These are phyloP conservation scores for Botrytis squamosa DNA, from an alignment of 2,329 filamentous ascomycete species.

Conservation along the genomic window DNA sequence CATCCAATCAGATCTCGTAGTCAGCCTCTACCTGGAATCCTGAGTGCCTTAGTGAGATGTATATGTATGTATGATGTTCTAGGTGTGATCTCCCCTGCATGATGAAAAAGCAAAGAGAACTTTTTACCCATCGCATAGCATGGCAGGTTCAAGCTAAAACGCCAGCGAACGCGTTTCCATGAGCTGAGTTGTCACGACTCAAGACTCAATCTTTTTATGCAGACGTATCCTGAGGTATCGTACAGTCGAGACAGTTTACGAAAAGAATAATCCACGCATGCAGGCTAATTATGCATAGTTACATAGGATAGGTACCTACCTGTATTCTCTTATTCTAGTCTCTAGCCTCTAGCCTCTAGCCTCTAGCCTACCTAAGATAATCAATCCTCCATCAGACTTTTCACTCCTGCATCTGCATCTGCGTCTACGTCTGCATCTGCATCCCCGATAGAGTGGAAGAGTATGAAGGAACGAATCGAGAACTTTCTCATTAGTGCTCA, in stretches of 20 bases:
- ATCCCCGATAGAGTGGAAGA: not conserved
- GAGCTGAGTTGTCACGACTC: not conserved
- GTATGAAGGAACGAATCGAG: not conserved
- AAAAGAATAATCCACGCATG: not conserved
- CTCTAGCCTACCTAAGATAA: not conserved
- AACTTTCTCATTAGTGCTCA: not conserved
- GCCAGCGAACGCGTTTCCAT: not conserved
- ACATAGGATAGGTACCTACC: not conserved
- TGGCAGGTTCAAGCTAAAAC: not conserved
- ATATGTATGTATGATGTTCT: not conserved
- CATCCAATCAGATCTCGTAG: not conserved
- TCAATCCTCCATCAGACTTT: constrained; percentile 1
- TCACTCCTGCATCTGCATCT: not conserved
- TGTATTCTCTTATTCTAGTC: not conserved
- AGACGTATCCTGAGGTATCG: not conserved
- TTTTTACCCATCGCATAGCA: not conserved
- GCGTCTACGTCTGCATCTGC: not conserved
- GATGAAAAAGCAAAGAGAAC: not conserved
- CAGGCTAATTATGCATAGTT: not conserved
- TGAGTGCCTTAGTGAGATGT: not conserved
- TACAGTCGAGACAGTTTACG: not conserved
- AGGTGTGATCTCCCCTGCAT: constrained; percentile 7
- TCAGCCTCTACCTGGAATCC: not conserved
- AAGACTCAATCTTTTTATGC: not conserved
- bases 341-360: not conserved